Percentiles rank a stretch among this genome's conserved stretches.
phyloP scores from a whole-genome alignment of 805 yeast genomes.

The Helenozyma baotianmanensis region DNA sequence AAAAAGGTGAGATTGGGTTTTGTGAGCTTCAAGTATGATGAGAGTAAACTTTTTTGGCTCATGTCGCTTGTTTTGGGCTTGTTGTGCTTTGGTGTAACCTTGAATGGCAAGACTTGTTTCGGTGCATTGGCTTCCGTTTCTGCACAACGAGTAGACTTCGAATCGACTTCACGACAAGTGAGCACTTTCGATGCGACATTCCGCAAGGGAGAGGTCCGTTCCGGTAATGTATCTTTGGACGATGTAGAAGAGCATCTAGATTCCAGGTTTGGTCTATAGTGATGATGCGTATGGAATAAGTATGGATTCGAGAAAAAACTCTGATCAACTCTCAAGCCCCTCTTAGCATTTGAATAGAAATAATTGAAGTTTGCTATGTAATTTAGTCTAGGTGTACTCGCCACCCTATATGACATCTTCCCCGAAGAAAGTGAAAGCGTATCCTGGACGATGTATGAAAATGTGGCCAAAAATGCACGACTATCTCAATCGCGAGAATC shows the following conservation, averaged over 20 bases:
- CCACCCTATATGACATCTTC: constrained; percentile 17
- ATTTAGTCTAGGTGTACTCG: constrained; percentile 19
- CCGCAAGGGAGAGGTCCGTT: too few species aligned
- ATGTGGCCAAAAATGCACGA: constrained; percentile 11
- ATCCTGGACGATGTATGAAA: too few species aligned
- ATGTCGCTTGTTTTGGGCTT: constrained; percentile 10
- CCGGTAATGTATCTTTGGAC: too few species aligned
- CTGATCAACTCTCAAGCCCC: constrained; percentile 24
- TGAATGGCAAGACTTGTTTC: constrained; percentile 62
- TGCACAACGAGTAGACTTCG: too few species aligned
- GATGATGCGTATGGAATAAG: constrained; percentile 9
- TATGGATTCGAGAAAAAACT: constrained; percentile 32
- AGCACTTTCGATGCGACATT: constrained; percentile 42
- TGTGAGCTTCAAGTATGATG: constrained; percentile 75
- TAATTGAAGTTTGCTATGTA: constrained; percentile 26
- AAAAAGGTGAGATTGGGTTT: constrained; percentile 86
- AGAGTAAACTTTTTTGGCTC: constrained; percentile 17
- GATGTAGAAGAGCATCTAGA: too few species aligned
- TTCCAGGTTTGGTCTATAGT: too few species aligned
- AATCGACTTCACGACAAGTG: constrained; percentile 47
- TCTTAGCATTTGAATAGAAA: constrained; percentile 34
- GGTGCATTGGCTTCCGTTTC: too few species aligned
- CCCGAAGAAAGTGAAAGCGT: too few species aligned
- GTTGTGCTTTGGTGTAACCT: constrained; percentile 41
- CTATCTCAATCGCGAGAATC: constrained; percentile 2